Conservation (phyloP, 164 flowering plant genomes). For the Protea cynaroides region DNA sequence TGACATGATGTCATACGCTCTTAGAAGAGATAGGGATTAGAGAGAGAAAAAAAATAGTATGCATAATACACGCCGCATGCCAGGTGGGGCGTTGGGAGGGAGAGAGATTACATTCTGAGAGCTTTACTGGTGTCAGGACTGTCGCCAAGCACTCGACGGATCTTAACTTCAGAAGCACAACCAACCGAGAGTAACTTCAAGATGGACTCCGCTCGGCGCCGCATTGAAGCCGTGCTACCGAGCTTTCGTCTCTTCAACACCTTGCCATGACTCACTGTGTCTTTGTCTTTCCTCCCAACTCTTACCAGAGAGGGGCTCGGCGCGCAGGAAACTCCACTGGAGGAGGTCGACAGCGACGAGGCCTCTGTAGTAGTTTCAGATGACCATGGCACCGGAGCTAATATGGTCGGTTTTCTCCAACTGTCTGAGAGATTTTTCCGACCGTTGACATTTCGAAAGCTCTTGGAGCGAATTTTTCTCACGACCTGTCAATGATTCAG, state of each 20-base stretch:
- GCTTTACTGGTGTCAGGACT: slow-evolving; percentile 94
- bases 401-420: slow-evolving; percentile 5
- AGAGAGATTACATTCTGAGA: slow-evolving; percentile 56
- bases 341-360: slow-evolving; percentile 37
- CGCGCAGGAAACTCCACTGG: slow-evolving; percentile 27
- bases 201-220: slow-evolving; percentile 60
- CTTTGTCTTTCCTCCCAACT: not conserved
- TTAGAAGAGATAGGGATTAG: not conserved
- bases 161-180: slow-evolving; percentile 51
- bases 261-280: not conserved
- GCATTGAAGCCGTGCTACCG: slow-evolving; percentile 26
- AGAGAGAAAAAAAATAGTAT: not conserved
- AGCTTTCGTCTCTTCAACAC: slow-evolving; percentile 11
- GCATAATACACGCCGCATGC: not conserved
- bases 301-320: slow-evolving; percentile 12
- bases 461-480: slow-evolving; percentile 37
- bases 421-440: slow-evolving; percentile 7
- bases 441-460: slow-evolving; percentile 13
- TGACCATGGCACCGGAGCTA: not conserved
- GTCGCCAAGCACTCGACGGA: slow-evolving; percentile 64
- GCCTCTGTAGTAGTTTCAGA: slow-evolving; percentile 13
- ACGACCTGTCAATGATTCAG: slow-evolving; percentile 23
- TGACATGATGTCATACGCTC: not conserved
- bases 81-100: slow-evolving; percentile 12
- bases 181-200: slow-evolving; percentile 43